phyloP scores from a whole-genome alignment of 2,329 filamentous ascomycete species.

The Monilinia laxa region DNA sequence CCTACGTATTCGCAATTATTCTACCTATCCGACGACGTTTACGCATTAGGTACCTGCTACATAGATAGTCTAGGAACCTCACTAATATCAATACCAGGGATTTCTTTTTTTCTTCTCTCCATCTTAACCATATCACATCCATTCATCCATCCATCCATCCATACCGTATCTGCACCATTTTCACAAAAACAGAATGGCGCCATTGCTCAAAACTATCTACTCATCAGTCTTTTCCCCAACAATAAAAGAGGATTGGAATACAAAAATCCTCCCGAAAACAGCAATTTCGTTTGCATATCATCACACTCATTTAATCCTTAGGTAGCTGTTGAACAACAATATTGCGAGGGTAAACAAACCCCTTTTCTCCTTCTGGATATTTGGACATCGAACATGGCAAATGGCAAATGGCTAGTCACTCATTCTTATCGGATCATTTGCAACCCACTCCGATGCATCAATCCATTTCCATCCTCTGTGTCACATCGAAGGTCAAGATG shows the following conservation, averaged over 20 bases:
- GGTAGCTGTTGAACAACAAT: neutral
- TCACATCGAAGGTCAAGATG: constrained; percentile 1
- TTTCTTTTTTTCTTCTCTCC: no score
- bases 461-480: neutral
- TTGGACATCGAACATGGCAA: neutral
- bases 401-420: neutral
- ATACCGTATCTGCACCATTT: no score
- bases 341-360: neutral
- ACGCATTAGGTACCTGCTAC: neutral
- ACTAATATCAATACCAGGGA: no score
- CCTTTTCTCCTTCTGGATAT: constrained; percentile 5
- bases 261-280: neutral
- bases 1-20: no score
- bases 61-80: neutral
- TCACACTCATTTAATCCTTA: neutral
- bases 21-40: neutral
- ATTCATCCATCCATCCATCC: no score
- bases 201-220: neutral
- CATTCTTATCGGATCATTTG: constrained; percentile 14
- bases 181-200: constrained; percentile 5
- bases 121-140: no score
- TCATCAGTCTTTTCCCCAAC: constrained; percentile 2
- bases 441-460: constrained; percentile 5
- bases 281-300: constrained; percentile 14
- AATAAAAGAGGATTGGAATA: neutral